phyloP scores from a whole-genome alignment of 768 basidiomycete genomes.

The Rhizopogon vinicolor region DNA sequence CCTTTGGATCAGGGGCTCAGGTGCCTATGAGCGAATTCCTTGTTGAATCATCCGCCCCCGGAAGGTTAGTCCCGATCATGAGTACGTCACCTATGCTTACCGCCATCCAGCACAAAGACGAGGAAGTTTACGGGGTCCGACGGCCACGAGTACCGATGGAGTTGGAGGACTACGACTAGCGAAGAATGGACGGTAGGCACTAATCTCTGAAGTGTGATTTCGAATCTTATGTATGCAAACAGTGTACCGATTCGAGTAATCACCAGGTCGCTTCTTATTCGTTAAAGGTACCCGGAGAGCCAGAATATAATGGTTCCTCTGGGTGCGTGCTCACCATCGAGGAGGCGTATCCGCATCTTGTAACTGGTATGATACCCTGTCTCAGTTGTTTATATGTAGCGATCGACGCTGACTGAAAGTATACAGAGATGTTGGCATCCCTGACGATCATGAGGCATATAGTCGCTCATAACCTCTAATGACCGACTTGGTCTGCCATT shows the following conservation, averaged over 20 bases:
- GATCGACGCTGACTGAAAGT: slow-evolving; percentile 8
- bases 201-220: not conserved
- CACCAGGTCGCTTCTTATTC: slow-evolving; percentile 58
- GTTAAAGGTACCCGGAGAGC: slow-evolving; percentile 51
- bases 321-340: slow-evolving; percentile 62
- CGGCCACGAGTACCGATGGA: slow-evolving; percentile 60
- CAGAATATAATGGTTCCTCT: slow-evolving; percentile 48
- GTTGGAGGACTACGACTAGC: slow-evolving; percentile 38
- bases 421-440: slow-evolving; percentile 54
- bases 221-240: not conserved
- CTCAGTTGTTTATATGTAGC: not conserved
- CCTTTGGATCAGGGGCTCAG: slow-evolving; percentile 31
- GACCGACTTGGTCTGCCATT: not conserved
- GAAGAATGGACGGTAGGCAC: slow-evolving; percentile 63
- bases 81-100: slow-evolving; percentile 3
- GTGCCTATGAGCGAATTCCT: slow-evolving; percentile 54
- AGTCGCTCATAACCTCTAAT: slow-evolving; percentile 37
- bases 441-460: slow-evolving; percentile 65
- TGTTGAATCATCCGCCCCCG: slow-evolving; percentile 29
- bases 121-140: slow-evolving; percentile 58
- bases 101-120: slow-evolving; percentile 31
- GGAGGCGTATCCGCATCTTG: slow-evolving; percentile 52
- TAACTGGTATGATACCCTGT: slow-evolving; percentile 40
- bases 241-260: slow-evolving; percentile 54
- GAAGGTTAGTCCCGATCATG: slow-evolving; percentile 34